Evolutionary conservation across 257 asterid species (phyloP), one percentile per base, ranked within the genome.

Genomic region (Anisodus acutangulus): DNA sequence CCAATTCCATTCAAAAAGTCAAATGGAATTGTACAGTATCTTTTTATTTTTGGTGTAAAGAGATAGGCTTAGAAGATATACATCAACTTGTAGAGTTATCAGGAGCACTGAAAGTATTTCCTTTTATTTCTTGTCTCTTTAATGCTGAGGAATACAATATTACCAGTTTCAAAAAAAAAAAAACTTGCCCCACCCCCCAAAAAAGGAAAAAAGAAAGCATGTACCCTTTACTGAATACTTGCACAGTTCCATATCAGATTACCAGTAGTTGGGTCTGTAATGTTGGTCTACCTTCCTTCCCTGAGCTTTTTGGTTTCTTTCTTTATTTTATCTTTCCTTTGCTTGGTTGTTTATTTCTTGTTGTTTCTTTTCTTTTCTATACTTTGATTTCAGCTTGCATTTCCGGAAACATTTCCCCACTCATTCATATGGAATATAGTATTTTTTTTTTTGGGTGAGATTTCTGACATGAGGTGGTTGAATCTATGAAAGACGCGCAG

Each of bases 391-490:
- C 37, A 70, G 54, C 19, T 43, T 16, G 37, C 1, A 8, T 70
- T 43, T 70, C 57, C 79, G 43, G 4, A 41, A 41, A 43, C 57
- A 68, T 39, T 39, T 16, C 15, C 53, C 78, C 22, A 16, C 78
- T 68, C 31, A 9, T 8, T 70, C 79, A 70, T 70, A 70, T 17
- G 79, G 15, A 70, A 4, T 39, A 15, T 39, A 68, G 76, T 68
- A 39, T 11, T 68, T 39, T 68, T 16, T 59, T 15, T 31, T 31
- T n/a, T n/a, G n/a, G 53, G 53, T 15, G 53, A 68, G 53, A 9
- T 37, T 68, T 68, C 53, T 68, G 53, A 43, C 35, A 43, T 43
- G 43, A 43, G 79, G 79, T 70, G 79, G 79, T 8, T 70, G 57
- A 70, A 9, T 70, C 16, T 70, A 9, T 8, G 79, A 43, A 70